Conservation (phyloP, 768 basidiomycete genomes). For the Mycena maculata region DNA sequence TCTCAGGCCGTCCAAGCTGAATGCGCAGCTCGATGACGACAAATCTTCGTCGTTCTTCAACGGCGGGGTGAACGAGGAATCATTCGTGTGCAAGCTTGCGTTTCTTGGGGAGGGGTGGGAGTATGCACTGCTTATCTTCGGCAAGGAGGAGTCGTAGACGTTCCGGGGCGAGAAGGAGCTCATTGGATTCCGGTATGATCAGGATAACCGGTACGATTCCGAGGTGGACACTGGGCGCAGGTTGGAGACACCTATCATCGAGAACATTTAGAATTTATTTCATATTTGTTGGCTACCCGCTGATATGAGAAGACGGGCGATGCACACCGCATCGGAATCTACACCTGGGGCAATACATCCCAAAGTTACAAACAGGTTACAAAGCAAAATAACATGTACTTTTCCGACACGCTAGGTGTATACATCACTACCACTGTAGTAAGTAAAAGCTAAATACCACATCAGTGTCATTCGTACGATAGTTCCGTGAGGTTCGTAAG, state of each 20-base stretch:
- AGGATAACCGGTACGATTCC: conserved; percentile 21
- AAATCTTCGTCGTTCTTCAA: conserved; percentile 5
- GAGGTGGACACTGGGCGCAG: background rate
- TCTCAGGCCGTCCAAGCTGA: conserved; percentile 26
- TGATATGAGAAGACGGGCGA: too few relatives aligned
- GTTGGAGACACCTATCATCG: background rate
- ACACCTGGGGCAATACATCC: too few relatives aligned
- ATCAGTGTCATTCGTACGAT: background rate
- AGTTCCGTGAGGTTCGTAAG: background rate
- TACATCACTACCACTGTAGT: background rate
- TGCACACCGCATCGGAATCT: too few relatives aligned
- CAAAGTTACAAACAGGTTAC: too few relatives aligned
- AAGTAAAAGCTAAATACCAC: background rate
- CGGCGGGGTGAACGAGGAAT: background rate
- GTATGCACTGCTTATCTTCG: conserved; percentile 29
- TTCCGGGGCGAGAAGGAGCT: conserved; percentile 33
- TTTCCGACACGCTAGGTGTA: too few relatives aligned
- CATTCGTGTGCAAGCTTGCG: conserved; percentile 28
- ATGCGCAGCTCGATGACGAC: conserved; percentile 4
- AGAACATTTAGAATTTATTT: background rate
- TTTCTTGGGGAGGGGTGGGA: conserved; percentile 22
- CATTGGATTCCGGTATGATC: conserved; percentile 35
- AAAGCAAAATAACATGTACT: too few relatives aligned
- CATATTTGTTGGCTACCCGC: too few relatives aligned
- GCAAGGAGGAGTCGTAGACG: conserved; percentile 23